These are phyloP conservation scores for Cryptococcus jaspeensis DNA, from an alignment of 1,284 basidiomycete species.

Conservation along the genomic window DNA sequence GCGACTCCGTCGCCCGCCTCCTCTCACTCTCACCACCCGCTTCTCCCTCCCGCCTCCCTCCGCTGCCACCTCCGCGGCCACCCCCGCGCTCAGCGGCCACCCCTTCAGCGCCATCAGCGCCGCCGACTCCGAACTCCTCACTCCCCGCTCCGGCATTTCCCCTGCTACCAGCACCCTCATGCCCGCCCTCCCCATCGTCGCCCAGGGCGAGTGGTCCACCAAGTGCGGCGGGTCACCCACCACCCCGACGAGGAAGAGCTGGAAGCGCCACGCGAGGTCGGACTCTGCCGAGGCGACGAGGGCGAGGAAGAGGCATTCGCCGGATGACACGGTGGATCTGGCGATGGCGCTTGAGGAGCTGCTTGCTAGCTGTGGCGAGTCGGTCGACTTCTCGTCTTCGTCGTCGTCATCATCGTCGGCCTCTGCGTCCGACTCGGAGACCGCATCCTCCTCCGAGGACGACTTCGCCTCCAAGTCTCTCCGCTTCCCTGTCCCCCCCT, in stretches of 20 bases:
- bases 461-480: conserved; percentile 10
- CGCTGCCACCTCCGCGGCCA: conserved; percentile 1
- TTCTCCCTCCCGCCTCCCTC: conserved; percentile 6
- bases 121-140: conserved; percentile 8
- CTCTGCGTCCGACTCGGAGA: no score
- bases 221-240: conserved; percentile 5
- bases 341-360: conserved; percentile 27
- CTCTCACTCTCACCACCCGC: conserved; percentile 14
- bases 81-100: conserved; percentile 4
- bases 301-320: conserved; percentile 1
- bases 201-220: conserved; percentile 14
- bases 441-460: neutral
- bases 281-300: neutral
- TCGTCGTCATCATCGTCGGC: no score
- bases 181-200: conserved; percentile 26
- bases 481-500: conserved; percentile 13
- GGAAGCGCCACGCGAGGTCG: neutral
- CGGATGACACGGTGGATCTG: conserved; percentile 19
- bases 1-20: conserved; percentile 11
- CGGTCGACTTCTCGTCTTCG: neutral
- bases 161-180: conserved; percentile 9
- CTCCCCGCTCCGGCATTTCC: conserved; percentile 4
- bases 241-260: conserved; percentile 1
- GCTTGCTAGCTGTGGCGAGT: conserved; percentile 24
- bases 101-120: conserved; percentile 4